Evolutionary conservation across 2,329 filamentous ascomycete species (phyloP).

Genomic region (Microascus cirrosus): DNA sequence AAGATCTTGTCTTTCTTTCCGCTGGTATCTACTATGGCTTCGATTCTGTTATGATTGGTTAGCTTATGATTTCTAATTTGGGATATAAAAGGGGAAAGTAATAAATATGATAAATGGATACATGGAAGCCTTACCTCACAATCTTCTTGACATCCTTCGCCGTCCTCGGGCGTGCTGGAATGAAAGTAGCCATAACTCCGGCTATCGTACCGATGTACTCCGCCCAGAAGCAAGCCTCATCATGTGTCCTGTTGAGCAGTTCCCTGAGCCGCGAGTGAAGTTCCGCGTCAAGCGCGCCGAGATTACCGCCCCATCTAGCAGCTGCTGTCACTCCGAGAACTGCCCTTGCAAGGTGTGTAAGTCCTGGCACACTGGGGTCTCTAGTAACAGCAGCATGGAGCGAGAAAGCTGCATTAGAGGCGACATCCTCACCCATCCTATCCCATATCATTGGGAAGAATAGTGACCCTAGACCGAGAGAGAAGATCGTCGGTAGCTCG

Average conservation of each 20-base stretch:
- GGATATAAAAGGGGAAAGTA: background rate
- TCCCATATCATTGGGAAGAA: conserved; percentile 41
- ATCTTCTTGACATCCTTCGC: conserved; percentile 19
- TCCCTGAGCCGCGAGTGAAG: conserved; percentile 29
- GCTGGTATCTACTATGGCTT: conserved; percentile 10
- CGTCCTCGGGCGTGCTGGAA: conserved; percentile 27
- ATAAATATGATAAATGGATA: background rate
- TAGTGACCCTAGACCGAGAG: conserved; percentile 27
- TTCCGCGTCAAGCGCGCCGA: conserved; percentile 34
- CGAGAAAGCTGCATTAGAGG: conserved; percentile 52
- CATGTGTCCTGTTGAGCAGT: conserved; percentile 24
- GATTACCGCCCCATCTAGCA: conserved; percentile 60
- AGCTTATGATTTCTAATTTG: background rate
- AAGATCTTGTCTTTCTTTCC: conserved; percentile 23
- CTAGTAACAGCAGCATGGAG: conserved; percentile 64
- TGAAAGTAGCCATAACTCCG: conserved; percentile 26
- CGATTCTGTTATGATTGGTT: background rate
- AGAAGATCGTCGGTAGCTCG: conserved; percentile 27
- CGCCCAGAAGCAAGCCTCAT: conserved; percentile 37
- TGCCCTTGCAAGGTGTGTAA: conserved; percentile 62
- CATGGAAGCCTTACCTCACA: conserved; percentile 25
- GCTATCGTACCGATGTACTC: conserved; percentile 40
- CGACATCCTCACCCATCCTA: conserved; percentile 33
- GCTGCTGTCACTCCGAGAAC: conserved; percentile 61
- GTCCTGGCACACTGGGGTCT: conserved; percentile 56